A percentile compares a stretch with the other conserved stretches of the same genome.
phyloP scores from a whole-genome alignment of 1,284 basidiomycete species.

The Vanrija sp. region DNA sequence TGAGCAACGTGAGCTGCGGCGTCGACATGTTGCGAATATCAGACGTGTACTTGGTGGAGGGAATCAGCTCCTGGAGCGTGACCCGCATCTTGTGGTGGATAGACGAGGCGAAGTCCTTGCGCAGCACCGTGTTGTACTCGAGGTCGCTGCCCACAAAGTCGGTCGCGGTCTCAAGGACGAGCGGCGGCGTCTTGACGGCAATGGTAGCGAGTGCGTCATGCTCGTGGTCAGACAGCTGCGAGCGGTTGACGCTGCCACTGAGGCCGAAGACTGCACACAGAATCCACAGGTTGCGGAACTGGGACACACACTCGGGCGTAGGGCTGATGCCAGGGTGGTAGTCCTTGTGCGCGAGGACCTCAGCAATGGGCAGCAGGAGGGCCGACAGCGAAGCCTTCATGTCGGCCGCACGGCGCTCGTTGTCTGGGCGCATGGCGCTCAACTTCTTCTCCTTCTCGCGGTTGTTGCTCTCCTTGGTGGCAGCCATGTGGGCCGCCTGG shows the following conservation, averaged over 20 bases:
- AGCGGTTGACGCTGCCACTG: slow-evolving; percentile 62
- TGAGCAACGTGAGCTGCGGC: slow-evolving; percentile 80
- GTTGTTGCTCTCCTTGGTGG: slow-evolving; percentile 19
- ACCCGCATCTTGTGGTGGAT: slow-evolving; percentile 65
- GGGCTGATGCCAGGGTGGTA: slow-evolving; percentile 63
- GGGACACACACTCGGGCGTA: slow-evolving; percentile 63
- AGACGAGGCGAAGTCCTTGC: slow-evolving; percentile 77
- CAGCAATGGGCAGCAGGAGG: slow-evolving; percentile 83
- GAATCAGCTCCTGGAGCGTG: slow-evolving; percentile 63
- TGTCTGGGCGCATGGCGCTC: slow-evolving; percentile 24
- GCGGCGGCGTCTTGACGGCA: slow-evolving; percentile 78
- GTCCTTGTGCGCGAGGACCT: slow-evolving; percentile 71
- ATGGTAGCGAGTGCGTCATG: slow-evolving; percentile 75
- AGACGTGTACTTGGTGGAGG: slow-evolving; percentile 57
- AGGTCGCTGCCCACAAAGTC: slow-evolving; percentile 85
- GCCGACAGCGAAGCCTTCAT: slow-evolving; percentile 81
- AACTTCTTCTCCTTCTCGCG: slow-evolving; percentile 17
- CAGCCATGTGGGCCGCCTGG: slow-evolving; percentile 64
- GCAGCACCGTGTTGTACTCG: slow-evolving; percentile 87
- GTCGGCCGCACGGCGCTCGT: slow-evolving; percentile 49
- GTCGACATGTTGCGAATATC: slow-evolving; percentile 74
- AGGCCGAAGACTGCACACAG: slow-evolving; percentile 64
- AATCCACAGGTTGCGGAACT: slow-evolving; percentile 95
- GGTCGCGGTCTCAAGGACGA: slow-evolving; percentile 75
- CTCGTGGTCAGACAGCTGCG: slow-evolving; percentile 49